Conservation (phyloP, 441 rosid species). For the Erodium texanum region DNA sequence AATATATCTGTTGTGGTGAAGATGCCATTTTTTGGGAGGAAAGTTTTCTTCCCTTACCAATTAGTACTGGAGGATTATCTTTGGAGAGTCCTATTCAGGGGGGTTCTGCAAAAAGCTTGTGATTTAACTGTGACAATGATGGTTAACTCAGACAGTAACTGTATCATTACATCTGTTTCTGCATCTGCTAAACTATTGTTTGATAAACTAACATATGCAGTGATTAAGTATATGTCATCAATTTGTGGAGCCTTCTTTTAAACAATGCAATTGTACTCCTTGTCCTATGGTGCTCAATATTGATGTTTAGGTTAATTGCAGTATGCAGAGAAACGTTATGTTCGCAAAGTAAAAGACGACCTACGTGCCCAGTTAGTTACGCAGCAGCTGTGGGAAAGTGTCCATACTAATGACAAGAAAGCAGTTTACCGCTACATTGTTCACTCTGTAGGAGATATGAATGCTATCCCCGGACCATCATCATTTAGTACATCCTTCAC, state of each 20-base stretch:
- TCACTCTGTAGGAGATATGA: slow-evolving; percentile 63
- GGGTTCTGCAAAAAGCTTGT: background rate
- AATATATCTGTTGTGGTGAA: background rate
- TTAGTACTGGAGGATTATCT: background rate
- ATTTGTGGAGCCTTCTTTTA: background rate
- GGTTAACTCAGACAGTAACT: background rate
- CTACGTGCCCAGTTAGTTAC: slow-evolving; percentile 43
- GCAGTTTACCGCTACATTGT: slow-evolving; percentile 80
- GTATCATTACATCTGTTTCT: background rate
- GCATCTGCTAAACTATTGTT: background rate
- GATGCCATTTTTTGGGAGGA: background rate
- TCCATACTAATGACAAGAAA: slow-evolving; percentile 81
- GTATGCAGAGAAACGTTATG: slow-evolving; percentile 90
- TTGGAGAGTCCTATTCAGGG: background rate
- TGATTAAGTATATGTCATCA: background rate
- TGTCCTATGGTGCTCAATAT: background rate
- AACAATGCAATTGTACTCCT: background rate
- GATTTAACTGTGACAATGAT: background rate
- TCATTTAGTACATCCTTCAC: slow-evolving; percentile 54
- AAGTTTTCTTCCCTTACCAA: background rate
- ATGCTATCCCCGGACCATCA: slow-evolving; percentile 51
- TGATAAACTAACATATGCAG: background rate
- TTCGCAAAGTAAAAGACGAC: slow-evolving; percentile 61
- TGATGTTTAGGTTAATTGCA: slow-evolving; percentile 20
- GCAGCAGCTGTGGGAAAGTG: slow-evolving; percentile 85